Percentiles rank a stretch among this genome's conserved stretches.
Evolutionary conservation across 345 rosid species (phyloP).

Genomic region (Boechera retrofracta): DNA sequence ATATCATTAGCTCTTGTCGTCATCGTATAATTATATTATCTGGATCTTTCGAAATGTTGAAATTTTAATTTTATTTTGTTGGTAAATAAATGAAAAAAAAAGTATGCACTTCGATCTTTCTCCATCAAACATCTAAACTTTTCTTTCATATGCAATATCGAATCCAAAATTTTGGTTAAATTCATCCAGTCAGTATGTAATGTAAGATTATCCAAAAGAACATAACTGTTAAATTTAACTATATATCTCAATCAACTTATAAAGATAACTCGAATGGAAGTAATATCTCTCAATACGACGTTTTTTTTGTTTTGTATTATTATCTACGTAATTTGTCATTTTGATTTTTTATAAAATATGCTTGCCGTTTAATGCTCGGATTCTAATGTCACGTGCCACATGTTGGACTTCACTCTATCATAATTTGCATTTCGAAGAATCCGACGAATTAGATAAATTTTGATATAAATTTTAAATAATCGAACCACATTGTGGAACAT

Average conservation of each 20-base stretch:
- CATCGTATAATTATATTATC: background rate
- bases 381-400: conserved; percentile 35
- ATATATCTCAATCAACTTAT: too few relatives aligned
- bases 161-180: conserved; percentile 1
- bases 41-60: conserved; percentile 32
- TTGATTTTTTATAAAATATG: too few relatives aligned
- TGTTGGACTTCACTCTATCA: conserved; percentile 20
- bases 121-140: conserved; percentile 24
- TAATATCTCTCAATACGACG: too few relatives aligned
- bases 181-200: background rate
- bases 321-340: too few relatives aligned
- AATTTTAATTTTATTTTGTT: conserved; percentile 3
- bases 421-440: background rate
- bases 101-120: conserved; percentile 26
- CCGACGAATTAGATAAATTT: too few relatives aligned
- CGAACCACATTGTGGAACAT: background rate
- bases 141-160: background rate
- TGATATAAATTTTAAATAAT: background rate
- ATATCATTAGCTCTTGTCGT: conserved; percentile 49
- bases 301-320: too few relatives aligned
- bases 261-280: too few relatives aligned
- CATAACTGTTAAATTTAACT: too few relatives aligned
- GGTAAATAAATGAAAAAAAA: background rate
- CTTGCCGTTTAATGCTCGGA: too few relatives aligned
- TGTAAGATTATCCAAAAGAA: too few relatives aligned